Conservation (phyloP, 2,329 filamentous ascomycete genomes). For the Verticillium isaacii region DNA sequence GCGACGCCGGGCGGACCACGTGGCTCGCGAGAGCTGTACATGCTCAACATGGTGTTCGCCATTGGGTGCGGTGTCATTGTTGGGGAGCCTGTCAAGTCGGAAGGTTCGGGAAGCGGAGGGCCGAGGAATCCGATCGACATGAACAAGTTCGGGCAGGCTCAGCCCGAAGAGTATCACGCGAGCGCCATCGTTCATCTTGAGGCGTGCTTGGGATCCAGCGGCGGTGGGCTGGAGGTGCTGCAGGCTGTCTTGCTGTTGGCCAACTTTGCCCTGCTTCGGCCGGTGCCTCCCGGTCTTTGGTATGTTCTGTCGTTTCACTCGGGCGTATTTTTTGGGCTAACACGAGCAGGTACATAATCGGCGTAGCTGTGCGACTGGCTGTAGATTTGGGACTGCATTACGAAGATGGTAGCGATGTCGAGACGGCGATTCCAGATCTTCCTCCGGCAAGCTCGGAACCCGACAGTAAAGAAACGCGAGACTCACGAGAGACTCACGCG, state of each 20-base stretch:
- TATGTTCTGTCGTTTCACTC: constrained; percentile 21
- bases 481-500: constrained; percentile 14
- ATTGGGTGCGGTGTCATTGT: constrained; percentile 93
- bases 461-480: constrained; percentile 19
- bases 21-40: constrained; percentile 79
- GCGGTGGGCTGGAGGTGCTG: constrained; percentile 86
- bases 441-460: constrained; percentile 25
- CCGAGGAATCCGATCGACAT: constrained; percentile 18
- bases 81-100: constrained; percentile 52
- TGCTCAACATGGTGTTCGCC: constrained; percentile 95
- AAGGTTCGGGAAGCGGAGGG: constrained; percentile 27
- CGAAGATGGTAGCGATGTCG: constrained; percentile 71
- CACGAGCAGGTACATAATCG: constrained; percentile 71
- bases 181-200: constrained; percentile 91
- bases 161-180: constrained; percentile 94
- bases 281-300: constrained; percentile 91
- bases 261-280: constrained; percentile 84
- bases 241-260: constrained; percentile 90
- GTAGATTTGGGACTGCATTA: constrained; percentile 91
- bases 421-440: constrained; percentile 52
- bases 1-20: constrained; percentile 59
- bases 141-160: constrained; percentile 46
- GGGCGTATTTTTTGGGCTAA: not conserved
- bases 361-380: constrained; percentile 83
- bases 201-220: constrained; percentile 75